A percentile compares a stretch with the other conserved stretches of the same genome.
These are phyloP conservation scores for Leccinum fuscescens DNA, from an alignment of 1,284 basidiomycete genomes.

Conservation along the genomic window DNA sequence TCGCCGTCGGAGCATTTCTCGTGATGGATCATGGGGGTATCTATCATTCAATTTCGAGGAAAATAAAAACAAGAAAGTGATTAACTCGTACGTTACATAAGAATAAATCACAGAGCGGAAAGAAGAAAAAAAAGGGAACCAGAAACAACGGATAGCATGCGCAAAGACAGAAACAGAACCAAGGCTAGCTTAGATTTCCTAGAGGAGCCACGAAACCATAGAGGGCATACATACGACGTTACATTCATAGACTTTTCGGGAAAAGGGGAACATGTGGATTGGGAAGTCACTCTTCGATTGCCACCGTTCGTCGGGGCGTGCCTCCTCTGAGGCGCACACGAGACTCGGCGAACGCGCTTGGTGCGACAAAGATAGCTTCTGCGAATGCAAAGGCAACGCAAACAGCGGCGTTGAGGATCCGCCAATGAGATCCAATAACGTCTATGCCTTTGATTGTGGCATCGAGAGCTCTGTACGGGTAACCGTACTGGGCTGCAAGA, in stretches of 20 bases:
- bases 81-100: constrained; percentile 9
- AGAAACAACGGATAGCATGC: constrained; percentile 18
- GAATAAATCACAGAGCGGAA: constrained; percentile 19
- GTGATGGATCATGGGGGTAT: constrained; percentile 15
- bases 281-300: constrained; percentile 18
- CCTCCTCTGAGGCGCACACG: constrained; percentile 25
- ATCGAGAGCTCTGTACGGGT: constrained; percentile 41
- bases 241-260: not conserved
- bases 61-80: not conserved
- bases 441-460: constrained; percentile 38
- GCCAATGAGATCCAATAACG: constrained; percentile 50
- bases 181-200: constrained; percentile 7
- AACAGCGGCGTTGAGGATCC: constrained; percentile 51
- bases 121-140: not conserved
- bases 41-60: not conserved
- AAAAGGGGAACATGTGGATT: not conserved
- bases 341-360: constrained; percentile 32
- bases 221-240: not conserved
- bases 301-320: constrained; percentile 25
- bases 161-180: constrained; percentile 16
- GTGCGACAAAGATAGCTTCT: constrained; percentile 46
- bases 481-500: constrained; percentile 54
- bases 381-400: constrained; percentile 61
- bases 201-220: not conserved
- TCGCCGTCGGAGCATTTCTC: too few species aligned